Base-by-base conservation (phyloP, 2,329 filamentous ascomycete species). In the Pestalotiopsis sp. region DNA sequence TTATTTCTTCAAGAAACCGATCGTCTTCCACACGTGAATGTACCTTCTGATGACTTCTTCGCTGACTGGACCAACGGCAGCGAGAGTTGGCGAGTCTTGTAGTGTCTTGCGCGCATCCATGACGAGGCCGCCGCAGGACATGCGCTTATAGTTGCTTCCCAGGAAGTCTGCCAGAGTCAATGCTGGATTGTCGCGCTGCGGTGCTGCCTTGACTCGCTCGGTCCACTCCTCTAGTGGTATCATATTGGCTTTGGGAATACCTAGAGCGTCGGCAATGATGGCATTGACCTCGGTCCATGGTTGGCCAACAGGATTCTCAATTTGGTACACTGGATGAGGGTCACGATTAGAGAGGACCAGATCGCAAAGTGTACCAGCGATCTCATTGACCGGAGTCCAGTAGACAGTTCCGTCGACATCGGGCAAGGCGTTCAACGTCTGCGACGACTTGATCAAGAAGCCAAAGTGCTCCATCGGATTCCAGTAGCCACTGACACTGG, bases 391-490 rank as follows among this genome's bases (percentile, higher is more conserved):
- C 0, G 85, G 83, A 0, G 76, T 79, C 86, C 86, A 88, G 6
- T 71, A 80, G 1, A 86, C 66, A 1, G 68, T 59, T 0, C 83
- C 84, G 0, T 77, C 63, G 2, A 86, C 70, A 25, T 81, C 77
- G 0, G 86, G 85, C 9, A 85, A 71, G 0, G 74, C 78, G 0
- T 76, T 75, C 0, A 88, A 69, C 0, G 81, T 82, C 70, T 88
- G 84, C 0, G 82, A 81, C 0, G 82, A 85, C 73, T 87, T 87
- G 65, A 87, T 73, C 25, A 89, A 67, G 69, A 86, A 86, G 0
- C 78, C 72, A 13, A 88, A 76, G 69, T 88, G 84, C 72, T 89
- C 86, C 36, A 80, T 78, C 0, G 81, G 76, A 70, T 89, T 89
- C 87, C 87, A 90, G 71, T 83, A 84, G 0, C 86, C 87, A 66